Conservation (phyloP, 495 filamentous ascomycete species). For the Penicillium riverlandense region DNA sequence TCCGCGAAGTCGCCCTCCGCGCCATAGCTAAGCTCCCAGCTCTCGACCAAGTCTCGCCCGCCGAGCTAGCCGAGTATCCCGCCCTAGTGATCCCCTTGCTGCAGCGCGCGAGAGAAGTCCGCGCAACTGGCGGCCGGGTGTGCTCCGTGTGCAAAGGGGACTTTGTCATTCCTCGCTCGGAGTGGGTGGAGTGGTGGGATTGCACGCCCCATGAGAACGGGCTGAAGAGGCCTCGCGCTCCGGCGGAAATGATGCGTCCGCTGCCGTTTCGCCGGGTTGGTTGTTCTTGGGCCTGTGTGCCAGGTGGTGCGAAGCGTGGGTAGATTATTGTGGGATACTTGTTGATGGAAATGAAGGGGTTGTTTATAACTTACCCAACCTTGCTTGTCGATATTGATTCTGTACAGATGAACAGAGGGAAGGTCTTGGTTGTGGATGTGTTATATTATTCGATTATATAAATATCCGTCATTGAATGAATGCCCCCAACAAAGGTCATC, state of each 20-base stretch:
- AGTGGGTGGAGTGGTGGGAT: conserved; percentile 75
- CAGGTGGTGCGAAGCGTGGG: conserved; percentile 10
- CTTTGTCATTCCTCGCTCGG: conserved; percentile 52
- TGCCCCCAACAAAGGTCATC: too few species aligned
- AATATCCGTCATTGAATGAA: too few species aligned
- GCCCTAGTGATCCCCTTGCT: conserved; percentile 33
- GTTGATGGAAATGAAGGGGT: neutral
- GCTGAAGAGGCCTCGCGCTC: conserved; percentile 28
- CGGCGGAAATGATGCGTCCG: conserved; percentile 30
- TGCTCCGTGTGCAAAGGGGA: conserved; percentile 55
- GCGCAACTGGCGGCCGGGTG: conserved; percentile 40
- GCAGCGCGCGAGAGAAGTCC: conserved; percentile 31
- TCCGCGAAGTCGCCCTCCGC: conserved; percentile 54
- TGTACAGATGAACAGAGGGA: too few species aligned
- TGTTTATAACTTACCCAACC: neutral
- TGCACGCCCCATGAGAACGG: conserved; percentile 38
- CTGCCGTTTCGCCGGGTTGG: conserved; percentile 58
- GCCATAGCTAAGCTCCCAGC: conserved; percentile 33
- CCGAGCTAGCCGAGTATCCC: conserved; percentile 34
- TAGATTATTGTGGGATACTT: neutral
- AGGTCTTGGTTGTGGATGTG: too few species aligned
- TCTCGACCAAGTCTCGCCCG: conserved; percentile 36
- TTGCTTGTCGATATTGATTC: conserved; percentile 2
- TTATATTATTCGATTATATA: too few species aligned
- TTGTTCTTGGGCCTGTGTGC: conserved; percentile 62